phyloP scores from a whole-genome alignment of 306 rosid species.

The Fagus sylvatica region DNA sequence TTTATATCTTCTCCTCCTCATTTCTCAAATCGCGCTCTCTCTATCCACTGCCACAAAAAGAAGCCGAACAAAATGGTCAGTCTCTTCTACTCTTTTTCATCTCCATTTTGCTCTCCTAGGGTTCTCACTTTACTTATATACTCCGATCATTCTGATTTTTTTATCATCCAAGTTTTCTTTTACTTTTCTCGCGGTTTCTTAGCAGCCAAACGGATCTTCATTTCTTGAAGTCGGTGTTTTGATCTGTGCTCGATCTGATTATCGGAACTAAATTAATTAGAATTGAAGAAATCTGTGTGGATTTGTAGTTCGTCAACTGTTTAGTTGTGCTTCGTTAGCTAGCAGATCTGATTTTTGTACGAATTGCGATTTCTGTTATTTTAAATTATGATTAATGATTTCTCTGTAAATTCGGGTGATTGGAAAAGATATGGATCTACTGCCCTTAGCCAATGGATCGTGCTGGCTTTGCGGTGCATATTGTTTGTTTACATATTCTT shows the following conservation, averaged over 20 bases:
- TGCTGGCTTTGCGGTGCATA: not conserved
- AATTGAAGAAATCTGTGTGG: not conserved
- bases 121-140: not conserved
- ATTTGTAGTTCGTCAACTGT: not conserved
- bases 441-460: not conserved
- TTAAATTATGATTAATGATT: not conserved
- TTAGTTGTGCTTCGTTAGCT: not conserved
- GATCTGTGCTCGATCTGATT: not conserved
- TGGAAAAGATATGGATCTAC: not conserved
- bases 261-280: not conserved
- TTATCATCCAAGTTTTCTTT: not conserved
- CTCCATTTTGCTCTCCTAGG: not conserved
- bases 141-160: too few species aligned
- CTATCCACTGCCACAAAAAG: not conserved
- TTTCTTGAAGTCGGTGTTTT: not conserved
- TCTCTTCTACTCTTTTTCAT: not conserved
- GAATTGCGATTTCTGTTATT: not conserved
- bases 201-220: not conserved
- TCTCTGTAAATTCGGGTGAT: not conserved
- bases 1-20: constrained; percentile 19
- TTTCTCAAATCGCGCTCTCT: not conserved
- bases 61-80: constrained; percentile 26
- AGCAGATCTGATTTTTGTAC: constrained; percentile 12
- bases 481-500: not conserved
- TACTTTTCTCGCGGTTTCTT: not conserved